phyloP scores from a whole-genome alignment of 805 yeast species.

The Barnettozyma pratensis region DNA sequence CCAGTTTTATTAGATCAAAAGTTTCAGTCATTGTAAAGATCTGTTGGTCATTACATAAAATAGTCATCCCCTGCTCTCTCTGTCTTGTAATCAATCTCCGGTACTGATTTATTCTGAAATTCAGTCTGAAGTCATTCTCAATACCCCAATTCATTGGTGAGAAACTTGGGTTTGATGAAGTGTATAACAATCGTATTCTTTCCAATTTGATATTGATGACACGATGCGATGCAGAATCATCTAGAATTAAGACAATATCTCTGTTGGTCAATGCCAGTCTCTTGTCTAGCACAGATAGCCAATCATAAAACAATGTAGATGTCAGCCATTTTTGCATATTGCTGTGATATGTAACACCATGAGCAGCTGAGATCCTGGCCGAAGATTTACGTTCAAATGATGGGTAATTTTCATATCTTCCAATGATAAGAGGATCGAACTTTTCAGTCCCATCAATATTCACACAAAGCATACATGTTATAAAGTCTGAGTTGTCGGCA shows the following conservation, averaged over 20 bases:
- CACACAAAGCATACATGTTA: conserved; percentile 57
- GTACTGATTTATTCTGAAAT: conserved; percentile 56
- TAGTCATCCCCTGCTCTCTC: conserved; percentile 10
- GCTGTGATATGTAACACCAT: conserved; percentile 51
- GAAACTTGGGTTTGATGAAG: conserved; percentile 35
- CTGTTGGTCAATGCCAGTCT: conserved; percentile 43
- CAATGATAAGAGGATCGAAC: conserved; percentile 54
- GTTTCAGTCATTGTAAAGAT: conserved; percentile 49
- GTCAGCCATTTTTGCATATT: conserved; percentile 62
- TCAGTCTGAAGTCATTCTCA: conserved; percentile 53
- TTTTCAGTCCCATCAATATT: conserved; percentile 62
- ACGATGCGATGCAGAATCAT: conserved; percentile 60
- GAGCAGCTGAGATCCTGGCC: conserved; percentile 43
- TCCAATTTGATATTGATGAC: conserved; percentile 46
- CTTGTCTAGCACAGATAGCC: conserved; percentile 56
- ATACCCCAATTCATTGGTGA: conserved; percentile 64
- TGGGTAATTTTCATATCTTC: conserved; percentile 45
- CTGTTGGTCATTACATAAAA: conserved; percentile 33
- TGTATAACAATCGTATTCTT: conserved; percentile 35
- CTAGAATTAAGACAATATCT: conserved; percentile 50
- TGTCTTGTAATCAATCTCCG: conserved; percentile 29
- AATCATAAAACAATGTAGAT: conserved; percentile 56
- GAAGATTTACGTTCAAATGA: conserved; percentile 35
- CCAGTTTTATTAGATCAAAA: conserved; percentile 50
- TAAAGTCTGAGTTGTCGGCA: conserved; percentile 35